A percentile compares a stretch with the other conserved stretches of the same genome.
Evolutionary conservation across 169 alveolate genomes (phyloP).

Genomic region (Plasmodium cynomolgi): DNA sequence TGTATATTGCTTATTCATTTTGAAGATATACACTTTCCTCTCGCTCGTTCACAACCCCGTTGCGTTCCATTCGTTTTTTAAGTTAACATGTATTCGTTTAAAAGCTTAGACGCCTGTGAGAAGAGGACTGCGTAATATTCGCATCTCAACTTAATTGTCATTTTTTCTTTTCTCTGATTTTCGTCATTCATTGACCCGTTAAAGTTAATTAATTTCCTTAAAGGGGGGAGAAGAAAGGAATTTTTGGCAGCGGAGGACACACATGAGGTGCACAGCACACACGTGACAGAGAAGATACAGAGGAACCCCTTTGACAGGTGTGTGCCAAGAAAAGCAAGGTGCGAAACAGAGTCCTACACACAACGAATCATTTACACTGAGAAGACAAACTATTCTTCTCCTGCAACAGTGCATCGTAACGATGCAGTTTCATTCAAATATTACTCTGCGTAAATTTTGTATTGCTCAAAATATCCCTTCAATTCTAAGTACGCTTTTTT

Average conservation of each 20-base stretch:
- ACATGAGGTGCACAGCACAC: not conserved
- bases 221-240: not conserved
- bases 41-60: not conserved
- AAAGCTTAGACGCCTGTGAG: constrained; percentile 69
- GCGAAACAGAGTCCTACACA: not conserved
- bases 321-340: not conserved
- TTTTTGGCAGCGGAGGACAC: not conserved
- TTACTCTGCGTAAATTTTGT: constrained; percentile 73
- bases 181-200: constrained; percentile 74
- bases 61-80: constrained; percentile 2
- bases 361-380: not conserved
- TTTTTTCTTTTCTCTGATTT: constrained; percentile 71
- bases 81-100: constrained; percentile 66
- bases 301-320: not conserved
- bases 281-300: not conserved
- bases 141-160: constrained; percentile 64
- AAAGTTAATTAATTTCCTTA: constrained; percentile 66
- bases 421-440: not conserved
- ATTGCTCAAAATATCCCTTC: constrained; percentile 74
- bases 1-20: not conserved
- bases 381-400: constrained; percentile 1
- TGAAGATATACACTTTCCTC: not conserved
- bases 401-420: not conserved
- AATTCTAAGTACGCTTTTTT: constrained; percentile 70
- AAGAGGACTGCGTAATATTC: constrained; percentile 74